Base-by-base conservation (phyloP, 768 basidiomycete species). In the Clathrus columnatus region DNA sequence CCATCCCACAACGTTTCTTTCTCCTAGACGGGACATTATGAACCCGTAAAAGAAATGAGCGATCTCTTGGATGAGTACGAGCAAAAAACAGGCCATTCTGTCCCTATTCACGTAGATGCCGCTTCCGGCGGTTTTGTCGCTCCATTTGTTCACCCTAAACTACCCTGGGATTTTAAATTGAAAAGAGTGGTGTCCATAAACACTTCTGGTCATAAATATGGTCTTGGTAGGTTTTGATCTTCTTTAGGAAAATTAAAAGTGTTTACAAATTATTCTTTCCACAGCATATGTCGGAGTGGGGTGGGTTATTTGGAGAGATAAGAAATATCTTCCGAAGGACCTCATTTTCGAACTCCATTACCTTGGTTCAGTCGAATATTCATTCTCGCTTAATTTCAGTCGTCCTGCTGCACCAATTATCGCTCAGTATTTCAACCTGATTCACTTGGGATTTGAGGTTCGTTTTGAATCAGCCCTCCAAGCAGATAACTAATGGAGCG, bases 1-100 rank as follows among this genome's bases (percentile, higher is more conserved):
- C 42, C 6, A 18, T 4, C 10, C 24, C 8, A 30, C 20, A 36
- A 60, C 5, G 17, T 6, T 11, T 21, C n/a, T 41, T 21, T 49
- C 20, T 24, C 54, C 61, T 42, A 60, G 66, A 80, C 79, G 5
- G 79, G 76, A n/a, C 73, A 73, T 61, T 81, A 75, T 62, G 93
- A 95, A 62, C 82, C 85, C 11, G 92, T 96, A 28, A 79, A 87
- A 65, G 87, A 85, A 65, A 88, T 96, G 82, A 74, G 85, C 1
- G 82, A 84, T 42, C 75, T 88, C 8, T 72, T 91, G 67, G 75
- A 76, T 71, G 75, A 69, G 56, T 83, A 80, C 62, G 75, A 84
- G 65, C 65, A 48, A 18, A 62, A 68, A 58, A 77, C 73, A 0
- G 76, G 75, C n/a, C 62, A 65, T 58, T 67, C 65, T 48, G 71